Evolutionary conservation across 1,284 basidiomycete species (phyloP).

Genomic region (Athelia psychrophila): DNA sequence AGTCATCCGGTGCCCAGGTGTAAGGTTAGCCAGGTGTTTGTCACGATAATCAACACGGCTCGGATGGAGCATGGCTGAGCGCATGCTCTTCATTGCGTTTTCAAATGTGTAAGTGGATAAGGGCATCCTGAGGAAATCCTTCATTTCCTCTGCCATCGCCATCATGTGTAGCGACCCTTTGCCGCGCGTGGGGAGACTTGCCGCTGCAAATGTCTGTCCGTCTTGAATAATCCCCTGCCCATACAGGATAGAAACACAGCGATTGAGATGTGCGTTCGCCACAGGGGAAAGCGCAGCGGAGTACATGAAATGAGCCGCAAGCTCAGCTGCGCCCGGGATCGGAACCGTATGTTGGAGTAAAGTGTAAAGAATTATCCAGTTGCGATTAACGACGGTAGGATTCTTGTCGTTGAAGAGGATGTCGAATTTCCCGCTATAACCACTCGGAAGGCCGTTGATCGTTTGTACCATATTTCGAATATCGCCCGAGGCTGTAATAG

Average conservation of each 20-base stretch:
- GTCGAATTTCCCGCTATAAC: constrained; percentile 18
- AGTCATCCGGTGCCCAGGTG: constrained; percentile 33
- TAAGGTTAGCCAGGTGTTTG: constrained; percentile 27
- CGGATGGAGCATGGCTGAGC: constrained; percentile 24
- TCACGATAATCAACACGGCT: constrained; percentile 32
- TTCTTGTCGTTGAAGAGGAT: constrained; percentile 22
- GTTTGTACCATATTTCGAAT: constrained; percentile 24
- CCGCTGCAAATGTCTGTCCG: neutral
- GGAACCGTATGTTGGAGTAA: constrained; percentile 17
- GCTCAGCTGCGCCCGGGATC: constrained; percentile 20
- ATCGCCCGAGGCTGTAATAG: constrained; percentile 16
- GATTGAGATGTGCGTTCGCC: constrained; percentile 13
- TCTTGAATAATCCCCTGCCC: neutral
- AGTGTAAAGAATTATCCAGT: constrained; percentile 19
- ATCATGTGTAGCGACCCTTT: neutral
- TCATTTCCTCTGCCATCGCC: neutral
- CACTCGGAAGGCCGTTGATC: constrained; percentile 20
- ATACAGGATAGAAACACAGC: constrained; percentile 5
- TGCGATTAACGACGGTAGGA: constrained; percentile 17
- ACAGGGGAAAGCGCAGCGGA: constrained; percentile 15
- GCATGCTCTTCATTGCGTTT: constrained; percentile 28
- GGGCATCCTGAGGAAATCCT: neutral
- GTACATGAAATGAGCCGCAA: constrained; percentile 24
- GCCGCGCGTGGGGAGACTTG: neutral
- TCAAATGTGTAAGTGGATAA: constrained; percentile 25